Conservation (phyloP, 768 basidiomycete species). For the Cyclocybe aegerita region DNA sequence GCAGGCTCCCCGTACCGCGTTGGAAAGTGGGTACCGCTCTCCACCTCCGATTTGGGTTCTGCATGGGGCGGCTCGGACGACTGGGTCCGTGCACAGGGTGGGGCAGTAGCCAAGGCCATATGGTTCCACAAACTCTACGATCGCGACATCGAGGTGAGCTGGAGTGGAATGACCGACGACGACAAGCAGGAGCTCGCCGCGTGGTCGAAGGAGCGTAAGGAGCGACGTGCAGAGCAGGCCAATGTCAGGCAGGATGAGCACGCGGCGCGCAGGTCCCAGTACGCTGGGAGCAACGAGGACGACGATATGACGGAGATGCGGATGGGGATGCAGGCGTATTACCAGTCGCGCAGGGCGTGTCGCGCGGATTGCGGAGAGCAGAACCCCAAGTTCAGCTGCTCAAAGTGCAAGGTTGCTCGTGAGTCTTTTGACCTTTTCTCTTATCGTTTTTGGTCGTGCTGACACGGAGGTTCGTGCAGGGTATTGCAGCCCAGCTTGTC, state of each 20-base stretch:
- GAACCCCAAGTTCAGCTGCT: constrained; percentile 18
- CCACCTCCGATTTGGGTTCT: constrained; percentile 18
- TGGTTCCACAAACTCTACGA: constrained; percentile 20
- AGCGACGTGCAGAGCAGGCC: neutral
- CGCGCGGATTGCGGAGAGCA: constrained; percentile 23
- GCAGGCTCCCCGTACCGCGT: constrained; percentile 5
- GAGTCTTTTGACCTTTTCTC: neutral
- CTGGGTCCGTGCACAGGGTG: constrained; percentile 23
- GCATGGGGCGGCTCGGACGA: constrained; percentile 18
- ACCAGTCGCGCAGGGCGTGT: constrained; percentile 12
- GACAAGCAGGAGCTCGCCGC: constrained; percentile 15
- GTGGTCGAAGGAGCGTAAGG: constrained; percentile 15
- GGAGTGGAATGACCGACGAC: constrained; percentile 20
- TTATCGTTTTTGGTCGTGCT: neutral
- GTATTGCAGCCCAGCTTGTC: constrained; percentile 21
- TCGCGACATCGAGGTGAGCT: constrained; percentile 15
- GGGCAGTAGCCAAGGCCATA: constrained; percentile 19
- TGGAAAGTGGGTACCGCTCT: constrained; percentile 20
- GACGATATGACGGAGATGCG: constrained; percentile 3
- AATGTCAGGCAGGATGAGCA: constrained; percentile 1
- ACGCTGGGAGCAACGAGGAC: neutral
- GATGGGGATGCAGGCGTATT: constrained; percentile 4
- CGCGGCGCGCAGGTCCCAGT: constrained; percentile 1
- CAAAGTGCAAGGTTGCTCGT: constrained; percentile 21
- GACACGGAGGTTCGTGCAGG: constrained; percentile 6